These are phyloP conservation scores for Spathaspora boniae DNA, from an alignment of 805 yeast species.

Conservation along the genomic window DNA sequence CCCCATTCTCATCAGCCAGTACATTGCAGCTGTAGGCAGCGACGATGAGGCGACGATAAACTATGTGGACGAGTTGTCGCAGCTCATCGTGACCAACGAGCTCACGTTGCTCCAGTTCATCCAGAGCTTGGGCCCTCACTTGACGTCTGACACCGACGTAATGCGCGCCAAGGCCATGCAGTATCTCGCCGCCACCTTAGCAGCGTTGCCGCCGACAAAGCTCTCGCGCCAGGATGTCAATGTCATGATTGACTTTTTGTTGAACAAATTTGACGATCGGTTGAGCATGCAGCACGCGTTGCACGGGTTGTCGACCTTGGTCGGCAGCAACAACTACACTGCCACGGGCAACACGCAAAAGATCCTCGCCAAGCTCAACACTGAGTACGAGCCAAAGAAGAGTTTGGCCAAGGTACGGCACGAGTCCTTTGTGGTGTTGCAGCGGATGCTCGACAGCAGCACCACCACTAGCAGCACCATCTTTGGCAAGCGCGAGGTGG, in stretches of 20 bases:
- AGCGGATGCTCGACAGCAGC: slow-evolving; percentile 28
- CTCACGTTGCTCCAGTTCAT: slow-evolving; percentile 51
- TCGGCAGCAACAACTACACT: slow-evolving; percentile 48
- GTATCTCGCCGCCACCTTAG: slow-evolving; percentile 39
- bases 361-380: slow-evolving; percentile 33
- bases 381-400: slow-evolving; percentile 51
- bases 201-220: slow-evolving; percentile 18
- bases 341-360: slow-evolving; percentile 29
- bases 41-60: slow-evolving; percentile 18
- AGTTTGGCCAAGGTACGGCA: slow-evolving; percentile 62
- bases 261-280: slow-evolving; percentile 66
- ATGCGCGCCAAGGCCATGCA: slow-evolving; percentile 46
- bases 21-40: slow-evolving; percentile 27
- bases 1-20: slow-evolving; percentile 34
- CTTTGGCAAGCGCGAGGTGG: slow-evolving; percentile 19
- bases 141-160: slow-evolving; percentile 56
- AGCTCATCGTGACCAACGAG: slow-evolving; percentile 16
- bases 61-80: slow-evolving; percentile 22
- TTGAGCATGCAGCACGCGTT: slow-evolving; percentile 50
- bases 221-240: slow-evolving; percentile 44
- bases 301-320: slow-evolving; percentile 50
- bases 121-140: slow-evolving; percentile 53
- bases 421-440: slow-evolving; percentile 51
- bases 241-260: slow-evolving; percentile 54
- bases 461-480: slow-evolving; percentile 13